Evolutionary conservation across 352 stramenopile genomes (phyloP), one percentile per base, ranked within the genome.

Genomic region (Globisporangium middletonii): DNA sequence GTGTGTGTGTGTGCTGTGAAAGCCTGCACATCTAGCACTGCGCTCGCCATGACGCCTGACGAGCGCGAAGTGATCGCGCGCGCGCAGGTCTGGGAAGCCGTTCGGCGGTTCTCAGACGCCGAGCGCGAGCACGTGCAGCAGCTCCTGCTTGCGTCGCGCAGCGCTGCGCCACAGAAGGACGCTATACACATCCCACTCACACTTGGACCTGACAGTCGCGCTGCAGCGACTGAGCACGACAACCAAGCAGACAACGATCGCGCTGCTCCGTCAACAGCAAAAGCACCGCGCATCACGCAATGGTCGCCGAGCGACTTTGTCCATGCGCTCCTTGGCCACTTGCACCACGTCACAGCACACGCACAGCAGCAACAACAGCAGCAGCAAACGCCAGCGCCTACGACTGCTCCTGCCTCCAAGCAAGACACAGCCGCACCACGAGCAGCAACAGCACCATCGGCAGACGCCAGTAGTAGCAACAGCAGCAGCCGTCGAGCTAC

Each of bases 61-160:
- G 54, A 56, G 13, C 42, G 52, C 44, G 63, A 65, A 35, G 53
- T 55, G 43, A 53, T 52, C 28, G 57, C 58, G 49, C 43, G 50
- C 50, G 55, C 50, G 41, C 62, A 72, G 51, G 61, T 77, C 38
- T 77, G 69, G 69, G 59, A 53, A n/a, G 50, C 62, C 0, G 53
- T 80, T 23, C 63, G 67, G 9, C 30, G 18, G 23, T 58, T 80
- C 27, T 69, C 66, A 15, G 67, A 71, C 50, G 51, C 41, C 23
- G 60, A 81, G 13, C 55, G 70, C 28, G 35, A 50, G 44, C 19
- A 18, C 16, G 18, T 60, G 2, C 55, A 67, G 50, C 49, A 57
- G 50, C 51, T 49, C 26, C 42, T 67, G 11, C 46, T 65, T 28
- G 50, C 44, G 13, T 12, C 42, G 1, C 12, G 43, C 43, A 42